Evolutionary conservation across 2,329 filamentous ascomycete species (phyloP), one percentile per base, ranked within the genome.

Genomic region (Nigrospora oryzae): DNA sequence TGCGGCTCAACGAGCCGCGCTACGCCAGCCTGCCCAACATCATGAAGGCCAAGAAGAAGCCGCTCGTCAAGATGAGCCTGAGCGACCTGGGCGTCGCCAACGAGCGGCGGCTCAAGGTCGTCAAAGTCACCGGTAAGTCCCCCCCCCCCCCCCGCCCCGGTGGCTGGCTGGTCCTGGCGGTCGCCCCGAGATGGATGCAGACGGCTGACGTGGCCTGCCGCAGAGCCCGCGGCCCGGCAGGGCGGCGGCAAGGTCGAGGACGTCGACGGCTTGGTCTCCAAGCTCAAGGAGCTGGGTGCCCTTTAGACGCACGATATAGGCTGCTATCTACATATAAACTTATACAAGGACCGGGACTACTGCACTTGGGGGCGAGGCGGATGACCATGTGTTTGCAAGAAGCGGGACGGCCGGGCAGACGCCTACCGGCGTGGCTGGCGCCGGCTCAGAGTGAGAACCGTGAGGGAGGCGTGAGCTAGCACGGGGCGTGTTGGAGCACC

Each of bases 1-100:
- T 98, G 69, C 74, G 93, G 43, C 71, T 98, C 64, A 98, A 98
- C 62, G 89, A 94, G 78, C 93, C 93, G 48, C 75, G 93, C 52
- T 98, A 95, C 65, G 93, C 91, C 17, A 95, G 82, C 67, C 66
- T 98, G 78, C 91, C 90, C 42, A 97, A 97, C 64, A 97, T 98
- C 53, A 98, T 98, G 93, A 98, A 97, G 84, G 93, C 93, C 43
- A 98, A 98, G 86, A 98, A 97, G 86, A 98, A 98, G 85, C 87
- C 87, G 61, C 62, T 98, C 56, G 89, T 93, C 59, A 97, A 96
- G 84, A 85, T 89, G 77, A 88, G 78, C 53, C 65, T 96, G 63
- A 77, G 73, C 46, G 93, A 98, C 62, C 86, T 86, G 64, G 88
- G 86, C 2, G 68, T 95, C 37, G 83, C 89, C 56, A 79, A 78